phyloP scores from a whole-genome alignment of 441 rosid species.

The Adansonia gregorii region DNA sequence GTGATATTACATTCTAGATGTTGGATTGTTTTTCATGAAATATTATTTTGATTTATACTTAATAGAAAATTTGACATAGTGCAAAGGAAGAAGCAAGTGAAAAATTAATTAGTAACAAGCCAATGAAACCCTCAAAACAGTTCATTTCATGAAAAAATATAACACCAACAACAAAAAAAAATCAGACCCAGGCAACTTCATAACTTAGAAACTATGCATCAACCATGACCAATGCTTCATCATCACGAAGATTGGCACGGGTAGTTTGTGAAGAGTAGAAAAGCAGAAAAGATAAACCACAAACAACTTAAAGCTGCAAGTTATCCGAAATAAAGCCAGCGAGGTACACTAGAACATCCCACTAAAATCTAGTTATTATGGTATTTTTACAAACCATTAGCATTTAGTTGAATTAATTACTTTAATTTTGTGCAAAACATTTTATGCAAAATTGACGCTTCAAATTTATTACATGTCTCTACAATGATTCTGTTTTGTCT shows the following conservation, averaged over 20 bases:
- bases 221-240: not conserved
- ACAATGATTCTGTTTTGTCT: too few species aligned
- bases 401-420: not conserved
- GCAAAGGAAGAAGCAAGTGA: not conserved
- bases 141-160: not conserved
- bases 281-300: not conserved
- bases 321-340: not conserved
- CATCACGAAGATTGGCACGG: not conserved
- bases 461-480: not conserved
- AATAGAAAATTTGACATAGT: not conserved
- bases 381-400: not conserved
- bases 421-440: not conserved
- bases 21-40: not conserved
- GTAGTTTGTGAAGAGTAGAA: not conserved
- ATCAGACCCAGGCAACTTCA: not conserved
- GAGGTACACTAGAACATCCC: not conserved
- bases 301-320: not conserved
- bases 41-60: not conserved
- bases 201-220: not conserved
- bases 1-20: not conserved
- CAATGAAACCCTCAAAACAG: not conserved
- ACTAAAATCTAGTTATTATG: not conserved
- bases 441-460: not conserved
- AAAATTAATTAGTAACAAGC: not conserved
- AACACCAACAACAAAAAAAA: not conserved